Evolutionary conservation across 140 eudicot species (phyloP), one percentile per base, ranked within the genome.

Genomic region (Senecio squalidus): DNA sequence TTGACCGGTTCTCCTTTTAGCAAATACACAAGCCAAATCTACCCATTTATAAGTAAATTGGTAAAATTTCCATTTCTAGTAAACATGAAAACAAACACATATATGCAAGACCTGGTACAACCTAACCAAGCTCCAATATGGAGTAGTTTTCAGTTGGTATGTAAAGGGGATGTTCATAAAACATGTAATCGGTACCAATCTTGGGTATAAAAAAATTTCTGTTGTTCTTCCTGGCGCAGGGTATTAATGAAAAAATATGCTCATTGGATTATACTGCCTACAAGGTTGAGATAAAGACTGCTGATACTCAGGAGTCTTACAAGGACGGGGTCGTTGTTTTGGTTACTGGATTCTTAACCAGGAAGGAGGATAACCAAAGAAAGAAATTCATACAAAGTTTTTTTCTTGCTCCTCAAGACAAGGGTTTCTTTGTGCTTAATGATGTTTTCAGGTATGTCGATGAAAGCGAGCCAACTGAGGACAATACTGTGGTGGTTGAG

Each of bases 351-450:
- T 81, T 76, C 70, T 73, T 87, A 68, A 81, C 86, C 18, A 84
- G 84, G 53, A 58, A 74, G 67, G 96, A 71, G 40, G 96, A 86
- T 80, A 75, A 83, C 52, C 67, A 43, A 52, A 72, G 76, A 72
- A 78, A 62, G 79, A 84, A 76, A 36, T 88, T 88, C 55, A 69
- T 90, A 15, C 96, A 88, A 70, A 78, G 77, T 14, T 88, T 88
- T 69, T 88, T 88, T 49, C 96, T 88, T 56, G 96, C 95, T 9
- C 95, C 93, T 2, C 95, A 86, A 65, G 85, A 80, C 68, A 78
- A 78, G 58, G 96, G 96, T 20, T 88, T 73, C 73, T 88, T 75
- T 66, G 96, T 88, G 55, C 63, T 67, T 52, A 88, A 88, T 76
- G 96, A 88, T 70, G 87, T 88, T 65, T 78, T 88, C 54, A 79